phyloP scores from a whole-genome alignment of 2,329 filamentous ascomycete genomes.

The Penicillium freii region DNA sequence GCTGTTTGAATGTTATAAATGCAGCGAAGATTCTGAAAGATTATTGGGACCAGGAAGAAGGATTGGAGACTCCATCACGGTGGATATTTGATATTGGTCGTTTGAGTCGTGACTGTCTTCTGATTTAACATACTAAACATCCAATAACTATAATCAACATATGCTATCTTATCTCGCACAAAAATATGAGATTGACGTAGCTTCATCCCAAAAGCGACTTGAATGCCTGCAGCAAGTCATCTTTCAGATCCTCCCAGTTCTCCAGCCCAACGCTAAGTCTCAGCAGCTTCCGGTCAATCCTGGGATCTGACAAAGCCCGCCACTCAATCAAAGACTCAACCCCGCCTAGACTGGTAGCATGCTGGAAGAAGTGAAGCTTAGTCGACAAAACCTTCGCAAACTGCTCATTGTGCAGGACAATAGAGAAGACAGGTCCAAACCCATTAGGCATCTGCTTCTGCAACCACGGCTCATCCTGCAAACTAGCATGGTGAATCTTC shows the following conservation, averaged over 20 bases:
- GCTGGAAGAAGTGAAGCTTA: constrained; percentile 78
- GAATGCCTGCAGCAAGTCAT: constrained; percentile 58
- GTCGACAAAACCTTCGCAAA: constrained; percentile 69
- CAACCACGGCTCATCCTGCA: constrained; percentile 71
- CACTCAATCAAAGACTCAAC: constrained; percentile 97
- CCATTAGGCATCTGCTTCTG: constrained; percentile 84
- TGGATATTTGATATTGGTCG: constrained; percentile 35
- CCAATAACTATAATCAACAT: not conserved
- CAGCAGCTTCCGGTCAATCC: constrained; percentile 68
- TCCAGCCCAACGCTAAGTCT: constrained; percentile 85
- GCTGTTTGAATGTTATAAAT: constrained; percentile 35
- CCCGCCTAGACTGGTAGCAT: constrained; percentile 89
- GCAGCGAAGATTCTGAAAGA: constrained; percentile 30
- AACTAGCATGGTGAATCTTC: constrained; percentile 71
- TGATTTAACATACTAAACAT: constrained; percentile 21
- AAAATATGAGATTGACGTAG: not conserved
- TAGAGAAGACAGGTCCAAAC: constrained; percentile 81
- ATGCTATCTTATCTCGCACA: too few species aligned
- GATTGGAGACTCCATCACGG: constrained; percentile 7
- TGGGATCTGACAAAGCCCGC: constrained; percentile 78
- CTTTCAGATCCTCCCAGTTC: constrained; percentile 74
- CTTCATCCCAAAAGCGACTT: not conserved
- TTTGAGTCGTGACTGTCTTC: constrained; percentile 31
- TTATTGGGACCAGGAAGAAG: constrained; percentile 25
- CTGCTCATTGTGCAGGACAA: constrained; percentile 60